Evolutionary conservation across 2,329 filamentous ascomycete species (phyloP), one percentile per base, ranked within the genome.

Genomic region (Clarireedia paspali): DNA sequence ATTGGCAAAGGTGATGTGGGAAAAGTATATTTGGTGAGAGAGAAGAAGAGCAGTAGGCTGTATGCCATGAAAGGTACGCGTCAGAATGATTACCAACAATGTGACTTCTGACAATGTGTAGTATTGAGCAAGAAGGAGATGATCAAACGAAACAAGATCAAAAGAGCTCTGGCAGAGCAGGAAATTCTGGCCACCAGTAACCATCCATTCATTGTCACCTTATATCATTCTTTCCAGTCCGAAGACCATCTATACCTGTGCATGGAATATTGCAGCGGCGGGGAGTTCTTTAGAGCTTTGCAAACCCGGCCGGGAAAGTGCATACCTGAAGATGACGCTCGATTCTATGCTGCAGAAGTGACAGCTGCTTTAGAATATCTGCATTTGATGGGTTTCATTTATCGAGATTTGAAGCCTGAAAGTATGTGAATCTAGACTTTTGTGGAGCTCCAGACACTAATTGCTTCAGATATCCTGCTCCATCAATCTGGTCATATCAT

Each of bases 131-230:
- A 99, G 75, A 96, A 97, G 78, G 94, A 99, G 73, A 99, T 99
- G 94, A 99, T 99, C 74, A 99, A 99, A 77, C 88, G 94, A 57
- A 99, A 99, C 79, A 99, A 99, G 81, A 99, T 99, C 76, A 99
- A 99, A 81, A 85, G 94, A 69, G 94, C 94, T 14, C 79, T 99
- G 64, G 94, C 94, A 39, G 94, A 99, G 74, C 94, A 97, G 71
- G 94, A 99, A 72, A 99, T 99, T 62, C 77, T 99, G 53, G 94
- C 94, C 7, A 99, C 94, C 44, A 97, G 92, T 77, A 99, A 99
- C 66, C 94, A 99, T 68, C 94, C 94, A 0, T 99, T 99, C 72
- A 99, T 99, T 69, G 94, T 99, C 60, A 99, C 94, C 0, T 78
- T 99, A 2, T 99, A 97, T 71, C 94, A 99, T 74, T 97, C 92